Evolutionary conservation across 2,329 filamentous ascomycete genomes (phyloP), one percentile per base, ranked within the genome.

Genomic region (Fusarium goolgardi): DNA sequence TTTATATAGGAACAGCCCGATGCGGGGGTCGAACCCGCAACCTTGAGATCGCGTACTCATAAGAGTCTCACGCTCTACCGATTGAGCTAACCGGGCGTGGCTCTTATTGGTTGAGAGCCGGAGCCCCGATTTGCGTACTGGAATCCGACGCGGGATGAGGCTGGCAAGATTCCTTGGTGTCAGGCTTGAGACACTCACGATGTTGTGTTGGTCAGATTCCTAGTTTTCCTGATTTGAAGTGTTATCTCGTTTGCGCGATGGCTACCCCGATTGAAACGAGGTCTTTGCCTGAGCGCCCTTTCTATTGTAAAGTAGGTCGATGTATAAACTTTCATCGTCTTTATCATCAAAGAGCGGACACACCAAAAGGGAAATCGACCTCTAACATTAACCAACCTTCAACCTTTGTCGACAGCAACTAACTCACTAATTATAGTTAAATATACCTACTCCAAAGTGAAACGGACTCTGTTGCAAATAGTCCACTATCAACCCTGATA

Each of bases 51-150:
- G 71, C 59, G 73, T 65, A 73, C 73, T 74, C 70, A 8, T 85
- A 84, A 85, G 87, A 89, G 87, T 88, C 87, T 88, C 83, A 88
- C 86, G 86, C 86, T 89, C 86, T 89, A 88, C 72, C 73, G 73
- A 75, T 75, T 74, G 73, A 75, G 71, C 71, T 73, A 75, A 73
- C 66, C 72, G 78, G 75, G 77, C 76, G 76, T 78, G 78, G 13
- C 55, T 65, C 63, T 66, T 55, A 60, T 68, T 66, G 51, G 59
- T 46, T 67, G 27, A 32, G 21, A 20, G 12, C 21, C 10, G 18
- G 5, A 4, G 5, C 16, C n/a, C 21, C 49, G 47, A 40, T 34
- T 35, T n/a, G 29, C 9, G 1, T 53, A 54, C 52, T 54, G 34
- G 13, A 63, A 45, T 37, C 5, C 35, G 16, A 10, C 16, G 18